Percentiles rank a stretch among this genome's conserved stretches.
phyloP scores from a whole-genome alignment of 768 basidiomycete genomes.

The Mycena vitilis region DNA sequence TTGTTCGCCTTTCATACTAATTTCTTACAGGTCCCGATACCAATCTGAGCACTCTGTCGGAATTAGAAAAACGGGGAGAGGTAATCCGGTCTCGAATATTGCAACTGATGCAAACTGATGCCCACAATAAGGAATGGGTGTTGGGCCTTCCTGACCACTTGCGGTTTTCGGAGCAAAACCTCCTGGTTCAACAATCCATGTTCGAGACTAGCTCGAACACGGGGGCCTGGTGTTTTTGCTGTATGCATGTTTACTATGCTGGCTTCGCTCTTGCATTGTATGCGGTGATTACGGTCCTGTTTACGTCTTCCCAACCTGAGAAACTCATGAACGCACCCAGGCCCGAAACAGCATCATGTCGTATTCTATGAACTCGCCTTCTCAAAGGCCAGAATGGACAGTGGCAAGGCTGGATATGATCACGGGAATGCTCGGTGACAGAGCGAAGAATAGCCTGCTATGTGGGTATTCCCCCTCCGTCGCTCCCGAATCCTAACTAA shows the following conservation, averaged over 20 bases:
- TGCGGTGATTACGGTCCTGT: conserved; percentile 58
- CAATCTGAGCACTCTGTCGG: conserved; percentile 48
- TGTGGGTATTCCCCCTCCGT: conserved; percentile 44
- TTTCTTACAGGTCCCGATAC: conserved; percentile 49
- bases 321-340: not conserved
- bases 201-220: conserved; percentile 84
- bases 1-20: not conserved
- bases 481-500: conserved; percentile 22
- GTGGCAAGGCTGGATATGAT: conserved; percentile 56
- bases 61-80: conserved; percentile 57
- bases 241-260: conserved; percentile 79
- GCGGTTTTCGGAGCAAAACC: conserved; percentile 75
- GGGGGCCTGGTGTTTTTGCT: conserved; percentile 85
- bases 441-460: conserved; percentile 61
- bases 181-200: conserved; percentile 77
- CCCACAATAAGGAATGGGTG: conserved; percentile 65
- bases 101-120: too few species aligned
- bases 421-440: conserved; percentile 59
- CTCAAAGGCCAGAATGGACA: conserved; percentile 55
- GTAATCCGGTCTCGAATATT: conserved; percentile 44
- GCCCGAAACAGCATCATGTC: conserved; percentile 18
- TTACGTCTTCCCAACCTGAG: not conserved
- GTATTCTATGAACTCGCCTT: conserved; percentile 19
- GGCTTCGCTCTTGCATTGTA: conserved; percentile 73
- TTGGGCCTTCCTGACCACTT: conserved; percentile 77